Evolutionary conservation across 2,329 filamentous ascomycete species (phyloP), one percentile per base, ranked within the genome.

Genomic region (Phialophora expanda): DNA sequence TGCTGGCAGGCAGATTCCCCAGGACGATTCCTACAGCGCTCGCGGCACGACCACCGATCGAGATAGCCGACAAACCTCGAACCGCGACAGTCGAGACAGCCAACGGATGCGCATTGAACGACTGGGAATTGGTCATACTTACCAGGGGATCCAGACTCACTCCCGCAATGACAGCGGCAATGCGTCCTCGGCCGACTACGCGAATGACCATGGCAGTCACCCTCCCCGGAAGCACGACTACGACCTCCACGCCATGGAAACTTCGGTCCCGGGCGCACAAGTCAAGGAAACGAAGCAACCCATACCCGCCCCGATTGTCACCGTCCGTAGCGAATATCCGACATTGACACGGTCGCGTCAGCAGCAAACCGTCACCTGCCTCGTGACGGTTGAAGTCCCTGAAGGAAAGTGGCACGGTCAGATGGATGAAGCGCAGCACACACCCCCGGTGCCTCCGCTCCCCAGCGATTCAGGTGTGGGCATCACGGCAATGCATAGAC

Each of bases 201-300:
- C 63, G 44, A 65, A 72, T 30, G 70, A 70, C 50, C 88, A 91
- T 72, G 86, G 85, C 6, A 86, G 86, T 44, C 82, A 82, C 28
- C 84, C 58, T 17, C 87, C 58, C 14, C 87, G 93, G 72, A 89
- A 90, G 62, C 93, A 97, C 75, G 94, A 98, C 76, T 98, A 97
- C 74, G 95, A 98, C 75, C 87, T 97, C 17, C 94, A 98, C 77
- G 93, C 93, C 3, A 97, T 97, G 92, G 94, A 97, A 78, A 92
- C 91, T 0, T 90, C 89, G 38, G 84, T 96, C 20, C 86, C 87
- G 69, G 93, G 88, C 77, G 90, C 92, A 5, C 88, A 90, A 44
- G 80, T 84, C 5, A 85, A 81, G 59, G 76, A 90, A 22, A 85
- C 88, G 9, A 91, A 90, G 73, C 97, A 96, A 72, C 92, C 93